Evolutionary conservation across 441 rosid species (phyloP).

Genomic region (Cnidoscolus chayamansa): DNA sequence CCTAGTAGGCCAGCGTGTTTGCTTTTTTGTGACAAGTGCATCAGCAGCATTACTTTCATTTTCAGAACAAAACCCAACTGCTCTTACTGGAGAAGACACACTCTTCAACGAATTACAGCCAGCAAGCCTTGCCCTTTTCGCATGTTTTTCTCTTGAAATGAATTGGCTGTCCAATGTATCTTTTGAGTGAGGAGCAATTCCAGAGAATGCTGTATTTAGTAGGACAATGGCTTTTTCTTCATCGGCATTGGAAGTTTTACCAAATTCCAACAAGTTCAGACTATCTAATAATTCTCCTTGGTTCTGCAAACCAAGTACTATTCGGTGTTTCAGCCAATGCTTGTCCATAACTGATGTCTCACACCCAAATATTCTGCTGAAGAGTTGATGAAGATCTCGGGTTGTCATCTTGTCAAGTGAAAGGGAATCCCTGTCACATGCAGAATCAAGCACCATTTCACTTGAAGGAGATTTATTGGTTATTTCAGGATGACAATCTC

Average conservation of each 20-base stretch:
- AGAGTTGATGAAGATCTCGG: conserved; percentile 7
- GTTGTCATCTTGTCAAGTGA: neutral
- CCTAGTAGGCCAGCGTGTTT: neutral
- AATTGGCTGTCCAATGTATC: neutral
- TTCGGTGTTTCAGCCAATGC: conserved; percentile 5
- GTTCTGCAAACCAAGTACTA: conserved; percentile 5
- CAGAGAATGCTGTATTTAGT: neutral
- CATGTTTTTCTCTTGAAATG: neutral
- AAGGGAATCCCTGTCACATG: neutral
- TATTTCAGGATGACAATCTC: neutral
- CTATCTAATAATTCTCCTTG: neutral
- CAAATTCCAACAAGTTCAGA: neutral
- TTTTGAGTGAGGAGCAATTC: neutral
- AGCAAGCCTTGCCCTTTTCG: neutral
- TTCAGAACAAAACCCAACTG: neutral
- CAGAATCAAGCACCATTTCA: neutral
- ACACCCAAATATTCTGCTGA: conserved; percentile 7
- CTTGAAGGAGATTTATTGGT: neutral
- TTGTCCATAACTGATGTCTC: neutral
- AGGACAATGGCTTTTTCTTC: neutral
- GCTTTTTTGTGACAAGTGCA: neutral
- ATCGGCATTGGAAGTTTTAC: neutral
- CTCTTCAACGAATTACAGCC: neutral
- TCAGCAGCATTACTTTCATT: neutral
- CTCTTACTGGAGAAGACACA: conserved; percentile 1